Base-by-base conservation (phyloP, 2,329 filamentous ascomycete genomes). In the Cryphonectria carpinicola region DNA sequence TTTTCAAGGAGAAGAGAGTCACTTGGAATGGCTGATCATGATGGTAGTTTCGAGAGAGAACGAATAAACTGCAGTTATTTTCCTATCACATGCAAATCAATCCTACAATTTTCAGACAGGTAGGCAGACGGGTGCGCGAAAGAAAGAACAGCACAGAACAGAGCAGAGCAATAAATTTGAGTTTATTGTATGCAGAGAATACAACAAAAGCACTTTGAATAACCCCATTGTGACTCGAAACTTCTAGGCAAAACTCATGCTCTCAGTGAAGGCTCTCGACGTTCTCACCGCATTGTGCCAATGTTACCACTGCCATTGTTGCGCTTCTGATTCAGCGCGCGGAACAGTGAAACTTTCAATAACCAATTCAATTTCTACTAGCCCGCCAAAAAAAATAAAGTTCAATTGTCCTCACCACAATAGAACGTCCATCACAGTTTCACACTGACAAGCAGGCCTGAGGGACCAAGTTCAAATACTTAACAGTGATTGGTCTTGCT, bases 1-100 rank as follows among this genome's bases (percentile, higher is more conserved):
- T 84, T 66, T 81, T 85, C 52, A 79, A 81, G 70, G 79, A 84
- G 61, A 84, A 80, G 76, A 77, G 81, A 64, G 79, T 85, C 0
- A 80, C 77, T 41, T 86, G 84, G 84, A 25, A 17, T 1, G 61
- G 61, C 22, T 64, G 60, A 62, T 25, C 19, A 41, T 17, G 6
- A n/a, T 14, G 7, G 22, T 62, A 39, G 2, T 6, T n/a, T 41
- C 4, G 13, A 32, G n/a, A 35, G n/a, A 35, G 56, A 7, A n/a
- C 10, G 22, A 49, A 8, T 11, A 10, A 11, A 22, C 10, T 49
- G 22, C 7, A 49, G 22, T 49, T 2, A 13, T 7, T 22, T 8
- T 10, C 6, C 7, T 19, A 17, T 49, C 19, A 49, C 5, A 49
- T 22, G 19, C 43, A 17, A 19, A 22, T 8, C 6, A 8, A 22